Evolutionary conservation across 371 early-diverging fungal species (phyloP).

Genomic region (Mucor piriformis): DNA sequence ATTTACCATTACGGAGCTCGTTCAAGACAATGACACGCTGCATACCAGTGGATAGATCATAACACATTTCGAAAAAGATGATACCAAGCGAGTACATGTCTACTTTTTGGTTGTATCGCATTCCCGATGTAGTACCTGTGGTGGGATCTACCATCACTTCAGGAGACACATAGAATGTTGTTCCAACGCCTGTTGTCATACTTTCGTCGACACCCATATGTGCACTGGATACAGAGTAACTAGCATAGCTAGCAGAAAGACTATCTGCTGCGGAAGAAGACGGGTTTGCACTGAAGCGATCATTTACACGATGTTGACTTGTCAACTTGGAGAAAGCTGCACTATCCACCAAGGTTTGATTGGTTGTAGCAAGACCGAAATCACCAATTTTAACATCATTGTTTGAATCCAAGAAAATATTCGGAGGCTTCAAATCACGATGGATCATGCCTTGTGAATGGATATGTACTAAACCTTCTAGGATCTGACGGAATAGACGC

Average conservation of each 20-base stretch:
- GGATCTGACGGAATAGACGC: conserved; percentile 78
- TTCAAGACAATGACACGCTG: conserved; percentile 66
- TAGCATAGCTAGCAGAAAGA: conserved; percentile 37
- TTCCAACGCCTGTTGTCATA: conserved; percentile 87
- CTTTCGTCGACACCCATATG: conserved; percentile 50
- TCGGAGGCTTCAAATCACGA: conserved; percentile 97
- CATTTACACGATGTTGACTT: conserved; percentile 19
- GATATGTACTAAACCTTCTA: conserved; percentile 87
- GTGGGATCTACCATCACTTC: conserved; percentile 67
- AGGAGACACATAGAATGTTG: conserved; percentile 92
- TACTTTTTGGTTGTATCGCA: conserved; percentile 62
- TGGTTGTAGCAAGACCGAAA: conserved; percentile 93
- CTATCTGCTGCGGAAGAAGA: conserved; percentile 7
- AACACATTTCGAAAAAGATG: conserved; percentile 80
- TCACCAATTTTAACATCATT: conserved; percentile 96
- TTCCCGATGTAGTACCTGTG: conserved; percentile 43
- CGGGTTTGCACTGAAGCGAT: conserved; percentile 1
- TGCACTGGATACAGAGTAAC: conserved; percentile 48
- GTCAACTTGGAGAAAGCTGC: conserved; percentile 7
- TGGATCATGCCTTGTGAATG: conserved; percentile 93
- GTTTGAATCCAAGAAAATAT: conserved; percentile 90
- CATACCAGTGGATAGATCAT: conserved; percentile 75
- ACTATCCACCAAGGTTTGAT: conserved; percentile 59
- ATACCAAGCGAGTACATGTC: conserved; percentile 57
- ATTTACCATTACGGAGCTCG: conserved; percentile 66